These are phyloP conservation scores for Earliella scabrosa DNA, from an alignment of 1,284 basidiomycete species.

Conservation along the genomic window DNA sequence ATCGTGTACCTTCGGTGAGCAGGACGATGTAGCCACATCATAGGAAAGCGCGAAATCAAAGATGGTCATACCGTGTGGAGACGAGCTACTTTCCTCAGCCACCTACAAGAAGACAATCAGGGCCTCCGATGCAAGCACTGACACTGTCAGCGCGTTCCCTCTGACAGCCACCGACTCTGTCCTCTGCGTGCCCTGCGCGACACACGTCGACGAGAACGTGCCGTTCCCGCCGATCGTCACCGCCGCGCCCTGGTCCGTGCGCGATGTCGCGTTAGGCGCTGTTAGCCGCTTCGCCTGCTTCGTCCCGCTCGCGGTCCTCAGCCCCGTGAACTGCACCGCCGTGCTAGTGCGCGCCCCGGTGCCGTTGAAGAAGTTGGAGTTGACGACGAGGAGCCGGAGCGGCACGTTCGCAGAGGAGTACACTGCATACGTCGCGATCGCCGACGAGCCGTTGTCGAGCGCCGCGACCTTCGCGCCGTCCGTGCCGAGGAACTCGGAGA, in stretches of 20 bases:
- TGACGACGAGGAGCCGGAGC: conserved; percentile 41
- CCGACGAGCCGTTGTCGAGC: conserved; percentile 41
- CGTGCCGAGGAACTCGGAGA: conserved; percentile 43
- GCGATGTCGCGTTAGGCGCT: conserved; percentile 39
- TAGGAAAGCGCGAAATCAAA: background rate
- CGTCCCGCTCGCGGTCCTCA: conserved; percentile 27
- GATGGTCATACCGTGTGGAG: background rate
- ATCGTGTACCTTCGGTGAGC: too few species aligned
- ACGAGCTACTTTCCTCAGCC: too few species aligned
- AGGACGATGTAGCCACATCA: too few species aligned
- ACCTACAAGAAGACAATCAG: conserved; percentile 41
- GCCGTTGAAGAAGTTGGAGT: conserved; percentile 43
- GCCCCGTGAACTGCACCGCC: conserved; percentile 36
- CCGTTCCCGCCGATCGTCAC: conserved; percentile 45
- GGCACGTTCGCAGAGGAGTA: conserved; percentile 34
- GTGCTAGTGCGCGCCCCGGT: conserved; percentile 37
- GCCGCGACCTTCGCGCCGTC: conserved; percentile 38
- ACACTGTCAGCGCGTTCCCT: conserved; percentile 33
- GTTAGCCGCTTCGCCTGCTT: conserved; percentile 40
- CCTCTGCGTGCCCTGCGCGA: conserved; percentile 32
- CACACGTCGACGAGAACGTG: conserved; percentile 36
- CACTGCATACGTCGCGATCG: conserved; percentile 42
- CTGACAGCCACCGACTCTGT: conserved; percentile 36
- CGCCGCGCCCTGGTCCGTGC: conserved; percentile 38
- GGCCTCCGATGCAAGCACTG: conserved; percentile 43